Conservation (phyloP, 2,329 filamentous ascomycete species). For the Neophaeococcomyces mojaviensis region DNA sequence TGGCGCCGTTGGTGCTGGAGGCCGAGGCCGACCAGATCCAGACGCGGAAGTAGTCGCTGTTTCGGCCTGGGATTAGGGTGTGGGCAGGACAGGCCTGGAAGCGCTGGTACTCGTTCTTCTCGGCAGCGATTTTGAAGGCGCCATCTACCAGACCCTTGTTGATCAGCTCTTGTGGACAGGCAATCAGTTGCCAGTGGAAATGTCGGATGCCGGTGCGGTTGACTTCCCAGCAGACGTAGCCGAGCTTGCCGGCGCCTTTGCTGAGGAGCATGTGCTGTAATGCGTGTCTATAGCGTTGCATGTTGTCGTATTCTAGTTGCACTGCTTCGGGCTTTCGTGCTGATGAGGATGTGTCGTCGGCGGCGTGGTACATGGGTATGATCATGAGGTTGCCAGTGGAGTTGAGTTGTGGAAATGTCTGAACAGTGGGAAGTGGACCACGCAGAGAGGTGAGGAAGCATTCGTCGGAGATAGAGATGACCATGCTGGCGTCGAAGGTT, state of each 20-base stretch:
- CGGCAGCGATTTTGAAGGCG: slow-evolving; percentile 79
- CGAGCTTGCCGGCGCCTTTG: slow-evolving; percentile 50
- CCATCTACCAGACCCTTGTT: slow-evolving; percentile 71
- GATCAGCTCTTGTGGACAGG: slow-evolving; percentile 62
- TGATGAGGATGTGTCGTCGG: slow-evolving; percentile 46
- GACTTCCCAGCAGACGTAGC: slow-evolving; percentile 87
- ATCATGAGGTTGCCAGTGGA: slow-evolving; percentile 87
- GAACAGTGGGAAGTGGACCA: slow-evolving; percentile 67
- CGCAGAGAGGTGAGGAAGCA: slow-evolving; percentile 87
- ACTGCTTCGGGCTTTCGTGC: slow-evolving; percentile 53
- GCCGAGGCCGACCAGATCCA: slow-evolving; percentile 59
- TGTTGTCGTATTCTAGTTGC: slow-evolving; percentile 63
- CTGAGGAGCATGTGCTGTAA: slow-evolving; percentile 68
- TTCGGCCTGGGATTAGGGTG: slow-evolving; percentile 32
- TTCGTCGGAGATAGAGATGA: slow-evolving; percentile 80
- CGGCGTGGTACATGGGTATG: slow-evolving; percentile 72
- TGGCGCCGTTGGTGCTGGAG: slow-evolving; percentile 12
- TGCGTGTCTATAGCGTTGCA: slow-evolving; percentile 69
- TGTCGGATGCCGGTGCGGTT: slow-evolving; percentile 75
- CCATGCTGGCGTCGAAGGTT: slow-evolving; percentile 75
- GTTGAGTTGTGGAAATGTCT: slow-evolving; percentile 63
- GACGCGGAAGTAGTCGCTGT: slow-evolving; percentile 66
- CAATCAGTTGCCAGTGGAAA: slow-evolving; percentile 87
- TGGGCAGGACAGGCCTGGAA: slow-evolving; percentile 38
- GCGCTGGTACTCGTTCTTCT: slow-evolving; percentile 58